A percentile compares a stretch with the other conserved stretches of the same genome.
These are phyloP conservation scores for Aphanocladium album DNA, from an alignment of 2,329 filamentous ascomycete genomes.

Conservation along the genomic window DNA sequence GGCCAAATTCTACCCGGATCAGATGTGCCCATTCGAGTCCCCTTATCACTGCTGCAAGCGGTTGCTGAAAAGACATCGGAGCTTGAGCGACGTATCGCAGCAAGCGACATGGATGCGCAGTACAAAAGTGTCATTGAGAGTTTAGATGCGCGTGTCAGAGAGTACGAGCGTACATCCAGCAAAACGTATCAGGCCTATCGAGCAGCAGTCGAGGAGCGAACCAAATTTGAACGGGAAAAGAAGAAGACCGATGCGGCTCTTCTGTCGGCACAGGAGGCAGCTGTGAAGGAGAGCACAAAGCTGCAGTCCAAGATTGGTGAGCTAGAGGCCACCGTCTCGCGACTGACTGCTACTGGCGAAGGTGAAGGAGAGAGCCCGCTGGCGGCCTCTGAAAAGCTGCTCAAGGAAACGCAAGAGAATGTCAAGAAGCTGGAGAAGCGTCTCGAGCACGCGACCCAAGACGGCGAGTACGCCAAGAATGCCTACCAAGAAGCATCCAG, in stretches of 20 bases:
- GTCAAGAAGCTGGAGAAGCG: slow-evolving; percentile 37
- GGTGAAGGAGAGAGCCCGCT: slow-evolving; percentile 21
- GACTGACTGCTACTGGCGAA: slow-evolving; percentile 23
- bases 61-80: slow-evolving; percentile 33
- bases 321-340: slow-evolving; percentile 29
- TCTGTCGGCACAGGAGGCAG: slow-evolving; percentile 22
- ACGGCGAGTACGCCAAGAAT: slow-evolving; percentile 52
- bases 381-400: slow-evolving; percentile 24
- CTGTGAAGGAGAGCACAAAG: slow-evolving; percentile 32
- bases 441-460: slow-evolving; percentile 37
- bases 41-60: slow-evolving; percentile 31
- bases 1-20: slow-evolving; percentile 15
- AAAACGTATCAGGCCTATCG: slow-evolving; percentile 43
- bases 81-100: slow-evolving; percentile 22
- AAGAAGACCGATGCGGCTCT: slow-evolving; percentile 32
- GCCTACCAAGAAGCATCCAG: slow-evolving; percentile 56
- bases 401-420: slow-evolving; percentile 34
- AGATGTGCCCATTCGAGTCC: slow-evolving; percentile 23
- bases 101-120: slow-evolving; percentile 27
- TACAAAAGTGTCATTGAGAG: slow-evolving; percentile 38
- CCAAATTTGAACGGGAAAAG: slow-evolving; percentile 41
- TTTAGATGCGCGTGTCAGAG: slow-evolving; percentile 42
- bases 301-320: slow-evolving; percentile 32
- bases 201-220: slow-evolving; percentile 47
- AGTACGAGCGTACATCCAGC: slow-evolving; percentile 39